Conservation (phyloP, 139 green algal species). For the Chlamydomonas urium region DNA sequence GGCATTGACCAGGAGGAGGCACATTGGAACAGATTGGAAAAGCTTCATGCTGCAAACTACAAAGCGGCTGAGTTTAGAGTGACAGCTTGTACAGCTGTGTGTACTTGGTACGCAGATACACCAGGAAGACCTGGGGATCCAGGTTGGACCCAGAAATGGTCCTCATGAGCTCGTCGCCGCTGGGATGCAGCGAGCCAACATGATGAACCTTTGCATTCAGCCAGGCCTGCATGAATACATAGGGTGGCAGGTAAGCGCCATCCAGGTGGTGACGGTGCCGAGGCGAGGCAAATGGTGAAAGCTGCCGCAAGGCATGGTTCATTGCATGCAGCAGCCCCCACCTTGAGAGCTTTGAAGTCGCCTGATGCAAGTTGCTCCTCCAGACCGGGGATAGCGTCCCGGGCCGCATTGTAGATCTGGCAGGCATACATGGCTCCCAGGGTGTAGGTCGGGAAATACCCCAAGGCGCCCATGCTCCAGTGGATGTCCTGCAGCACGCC, state of each 20-base stretch:
- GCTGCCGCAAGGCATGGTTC: too few species aligned
- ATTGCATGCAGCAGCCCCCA: too few species aligned
- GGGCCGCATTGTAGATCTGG: constrained; percentile 60
- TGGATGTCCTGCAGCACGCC: constrained; percentile 73
- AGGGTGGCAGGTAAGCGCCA: too few species aligned
- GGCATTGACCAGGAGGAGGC: too few species aligned
- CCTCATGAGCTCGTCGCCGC: constrained; percentile 79
- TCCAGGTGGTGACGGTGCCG: too few species aligned
- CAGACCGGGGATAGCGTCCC: constrained; percentile 50
- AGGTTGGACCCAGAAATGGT: constrained; percentile 68
- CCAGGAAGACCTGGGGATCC: constrained; percentile 68
- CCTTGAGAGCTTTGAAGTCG: constrained; percentile 68
- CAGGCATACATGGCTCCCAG: constrained; percentile 72
- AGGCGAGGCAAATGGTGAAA: too few species aligned
- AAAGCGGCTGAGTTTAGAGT: too few species aligned
- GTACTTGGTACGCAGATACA: constrained; percentile 81
- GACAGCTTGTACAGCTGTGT: constrained; percentile 62
- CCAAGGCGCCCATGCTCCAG: constrained; percentile 65
- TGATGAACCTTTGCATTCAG: constrained; percentile 78
- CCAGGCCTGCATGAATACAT: constrained; percentile 49
- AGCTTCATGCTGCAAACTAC: too few species aligned
- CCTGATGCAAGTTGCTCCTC: constrained; percentile 62
- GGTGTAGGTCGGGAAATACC: constrained; percentile 86
- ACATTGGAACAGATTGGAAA: too few species aligned
- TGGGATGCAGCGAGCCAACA: constrained; percentile 62